These are phyloP conservation scores for Gigaspora rosea DNA, from an alignment of 192 early-diverging fungal genomes.

Conservation along the genomic window DNA sequence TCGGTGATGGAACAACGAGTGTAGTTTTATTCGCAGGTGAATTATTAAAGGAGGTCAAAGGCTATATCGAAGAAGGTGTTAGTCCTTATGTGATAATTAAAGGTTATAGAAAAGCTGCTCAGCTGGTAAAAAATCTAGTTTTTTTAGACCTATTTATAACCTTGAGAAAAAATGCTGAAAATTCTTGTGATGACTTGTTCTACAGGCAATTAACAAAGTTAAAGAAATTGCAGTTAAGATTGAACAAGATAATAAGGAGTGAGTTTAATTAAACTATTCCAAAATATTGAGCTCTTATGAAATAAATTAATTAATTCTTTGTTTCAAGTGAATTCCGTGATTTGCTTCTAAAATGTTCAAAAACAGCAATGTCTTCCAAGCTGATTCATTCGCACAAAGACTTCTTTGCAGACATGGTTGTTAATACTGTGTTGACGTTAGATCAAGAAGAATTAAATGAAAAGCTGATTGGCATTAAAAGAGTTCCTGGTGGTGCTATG, in stretches of 20 bases:
- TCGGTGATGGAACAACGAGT: slow-evolving; percentile 98
- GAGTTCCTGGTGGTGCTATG: slow-evolving; percentile 97
- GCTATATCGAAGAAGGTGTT: slow-evolving; percentile 92
- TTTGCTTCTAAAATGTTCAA: slow-evolving; percentile 93
- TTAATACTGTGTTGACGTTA: slow-evolving; percentile 92
- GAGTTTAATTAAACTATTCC: slow-evolving; percentile 30
- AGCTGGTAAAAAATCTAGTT: slow-evolving; percentile 51
- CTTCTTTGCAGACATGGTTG: slow-evolving; percentile 98
- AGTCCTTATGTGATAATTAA: slow-evolving; percentile 94
- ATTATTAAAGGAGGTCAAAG: slow-evolving; percentile 92
- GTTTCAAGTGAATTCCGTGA: slow-evolving; percentile 77
- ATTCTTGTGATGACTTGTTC: too few relatives aligned
- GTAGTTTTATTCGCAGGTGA: slow-evolving; percentile 97
- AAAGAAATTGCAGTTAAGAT: slow-evolving; percentile 90
- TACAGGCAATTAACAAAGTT: slow-evolving; percentile 82
- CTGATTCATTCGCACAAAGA: slow-evolving; percentile 94
- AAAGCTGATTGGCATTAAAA: slow-evolving; percentile 97
- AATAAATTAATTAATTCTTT: neutral
- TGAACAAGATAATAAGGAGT: slow-evolving; percentile 76
- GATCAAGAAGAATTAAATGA: slow-evolving; percentile 97
- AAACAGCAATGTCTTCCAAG: slow-evolving; percentile 98
- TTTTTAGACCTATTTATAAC: neutral
- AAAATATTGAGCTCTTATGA: neutral
- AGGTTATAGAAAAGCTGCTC: slow-evolving; percentile 91
- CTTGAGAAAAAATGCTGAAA: neutral